Percentiles rank a stretch among this genome's conserved stretches.
phyloP scores from a whole-genome alignment of 257 asterid species.

The Penstemon newberryi region DNA sequence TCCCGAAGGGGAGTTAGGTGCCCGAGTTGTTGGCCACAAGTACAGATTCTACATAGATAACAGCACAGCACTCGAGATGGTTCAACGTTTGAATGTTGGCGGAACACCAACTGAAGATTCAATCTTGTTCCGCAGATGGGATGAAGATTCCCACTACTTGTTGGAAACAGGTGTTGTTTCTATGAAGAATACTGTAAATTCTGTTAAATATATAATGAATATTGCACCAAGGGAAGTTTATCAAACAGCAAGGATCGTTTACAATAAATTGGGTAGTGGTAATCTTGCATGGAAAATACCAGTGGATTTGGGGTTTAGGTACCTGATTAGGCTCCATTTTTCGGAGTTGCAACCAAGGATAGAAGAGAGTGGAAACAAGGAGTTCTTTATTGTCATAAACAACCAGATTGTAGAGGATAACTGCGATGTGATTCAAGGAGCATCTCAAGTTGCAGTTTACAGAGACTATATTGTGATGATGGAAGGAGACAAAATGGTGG shows the following conservation, averaged over 20 bases:
- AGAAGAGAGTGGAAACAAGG: conserved; percentile 27
- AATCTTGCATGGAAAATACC: conserved; percentile 55
- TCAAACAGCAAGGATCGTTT: conserved; percentile 46
- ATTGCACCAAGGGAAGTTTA: conserved; percentile 46
- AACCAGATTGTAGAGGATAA: conserved; percentile 47
- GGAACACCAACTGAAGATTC: conserved; percentile 62
- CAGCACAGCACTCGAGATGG: conserved; percentile 61
- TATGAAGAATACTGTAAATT: conserved; percentile 26
- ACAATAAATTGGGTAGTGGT: conserved; percentile 12
- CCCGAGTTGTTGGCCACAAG: conserved; percentile 43
- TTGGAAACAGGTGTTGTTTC: conserved; percentile 34
- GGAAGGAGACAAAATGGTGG: conserved; percentile 58
- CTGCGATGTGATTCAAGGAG: conserved; percentile 37
- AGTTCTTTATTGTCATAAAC: conserved; percentile 46
- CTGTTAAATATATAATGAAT: conserved; percentile 30
- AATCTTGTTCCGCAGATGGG: conserved; percentile 57
- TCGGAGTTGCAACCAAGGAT: conserved; percentile 37
- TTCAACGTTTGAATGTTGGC: conserved; percentile 57
- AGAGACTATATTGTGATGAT: conserved; percentile 59
- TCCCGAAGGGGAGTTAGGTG: conserved; percentile 40
- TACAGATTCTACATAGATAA: conserved; percentile 57
- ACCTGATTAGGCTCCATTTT: conserved; percentile 65
- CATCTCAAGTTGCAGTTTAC: conserved; percentile 38
- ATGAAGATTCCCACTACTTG: conserved; percentile 46
- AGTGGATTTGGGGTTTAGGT: conserved; percentile 61